Evolutionary conservation across 805 yeast species (phyloP), one percentile per base, ranked within the genome.

Genomic region (Cephaloascus fragrans): DNA sequence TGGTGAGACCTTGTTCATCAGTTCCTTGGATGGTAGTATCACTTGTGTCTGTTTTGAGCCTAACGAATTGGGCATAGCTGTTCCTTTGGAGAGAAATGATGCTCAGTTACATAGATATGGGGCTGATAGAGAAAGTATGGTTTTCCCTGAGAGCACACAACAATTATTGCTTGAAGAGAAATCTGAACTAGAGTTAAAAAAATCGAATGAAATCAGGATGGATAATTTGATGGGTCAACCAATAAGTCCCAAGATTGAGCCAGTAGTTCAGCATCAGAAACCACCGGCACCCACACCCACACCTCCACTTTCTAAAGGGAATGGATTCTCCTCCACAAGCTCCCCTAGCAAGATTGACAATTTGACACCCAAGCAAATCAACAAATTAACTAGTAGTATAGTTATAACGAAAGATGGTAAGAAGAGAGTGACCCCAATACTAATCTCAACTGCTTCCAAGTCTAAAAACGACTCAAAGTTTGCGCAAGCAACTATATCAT

Each of bases 1-100:
- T 47, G 98, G 97, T 3, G 63, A 68, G 20, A 62, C 74, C 3
- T 57, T 90, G n/a, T 88, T 75, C 53, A 64, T 83, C 14, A 76
- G 90, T 43, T 85, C 96, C 0, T 60, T 88, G 35, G 97, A 89
- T 58, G 96, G 97, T 2, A 67, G 87, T 0, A 79, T 93, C 5
- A 71, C 86, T 0, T 73, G 78, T 2, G 61, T 86, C 0, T 48
- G 64, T 10, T 90, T 90, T 53, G 88, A 75, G 16, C 54, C 59
- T 1, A 57, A 65, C 37, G 94, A 83, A 48, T 56, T 83, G 18
- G 94, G 94, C 3, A 57, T 45, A 12, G 55, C 53, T 9, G 70
- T 82, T 3, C 81, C 94, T 0, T 52, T 79, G 31, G 89, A 75
- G 32, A 74, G 73, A 47, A 78, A 83, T 42, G 81, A 77, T 41